These are phyloP conservation scores for Halenospora varia DNA, from an alignment of 495 filamentous ascomycete species.

Conservation along the genomic window DNA sequence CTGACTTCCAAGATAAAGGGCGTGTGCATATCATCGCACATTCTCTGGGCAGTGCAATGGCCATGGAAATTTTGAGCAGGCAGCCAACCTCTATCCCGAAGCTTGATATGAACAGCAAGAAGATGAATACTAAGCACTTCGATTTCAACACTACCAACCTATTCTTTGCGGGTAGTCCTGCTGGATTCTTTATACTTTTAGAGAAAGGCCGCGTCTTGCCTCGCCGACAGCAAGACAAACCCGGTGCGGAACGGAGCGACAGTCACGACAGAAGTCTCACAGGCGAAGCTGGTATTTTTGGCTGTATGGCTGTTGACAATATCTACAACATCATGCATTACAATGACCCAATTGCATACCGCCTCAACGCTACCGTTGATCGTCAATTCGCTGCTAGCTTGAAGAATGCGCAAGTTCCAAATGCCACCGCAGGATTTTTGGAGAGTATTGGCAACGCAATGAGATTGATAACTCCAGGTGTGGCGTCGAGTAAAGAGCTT, in stretches of 20 bases:
- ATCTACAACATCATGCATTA: constrained; percentile 84
- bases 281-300: constrained; percentile 73
- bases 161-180: constrained; percentile 89
- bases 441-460: constrained; percentile 63
- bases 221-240: constrained; percentile 69
- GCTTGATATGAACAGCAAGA: constrained; percentile 46
- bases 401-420: constrained; percentile 74
- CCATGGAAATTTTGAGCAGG: constrained; percentile 80
- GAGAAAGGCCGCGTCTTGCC: constrained; percentile 81
- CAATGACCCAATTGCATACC: constrained; percentile 76
- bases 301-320: constrained; percentile 91
- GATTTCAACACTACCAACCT: constrained; percentile 88
- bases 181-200: constrained; percentile 87
- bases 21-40: constrained; percentile 91
- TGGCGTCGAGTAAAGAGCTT: constrained; percentile 21
- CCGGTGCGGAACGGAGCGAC: constrained; percentile 58
- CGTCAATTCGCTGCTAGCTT: constrained; percentile 70
- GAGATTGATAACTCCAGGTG: constrained; percentile 40
- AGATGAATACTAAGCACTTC: constrained; percentile 61
- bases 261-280: constrained; percentile 60
- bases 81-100: constrained; percentile 66
- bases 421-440: constrained; percentile 60
- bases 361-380: constrained; percentile 87
- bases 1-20: constrained; percentile 72
- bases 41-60: constrained; percentile 90